A percentile compares a stretch with the other conserved stretches of the same genome.
Evolutionary conservation across 805 yeast species (phyloP).

Genomic region (Barnettozyma pratensis): DNA sequence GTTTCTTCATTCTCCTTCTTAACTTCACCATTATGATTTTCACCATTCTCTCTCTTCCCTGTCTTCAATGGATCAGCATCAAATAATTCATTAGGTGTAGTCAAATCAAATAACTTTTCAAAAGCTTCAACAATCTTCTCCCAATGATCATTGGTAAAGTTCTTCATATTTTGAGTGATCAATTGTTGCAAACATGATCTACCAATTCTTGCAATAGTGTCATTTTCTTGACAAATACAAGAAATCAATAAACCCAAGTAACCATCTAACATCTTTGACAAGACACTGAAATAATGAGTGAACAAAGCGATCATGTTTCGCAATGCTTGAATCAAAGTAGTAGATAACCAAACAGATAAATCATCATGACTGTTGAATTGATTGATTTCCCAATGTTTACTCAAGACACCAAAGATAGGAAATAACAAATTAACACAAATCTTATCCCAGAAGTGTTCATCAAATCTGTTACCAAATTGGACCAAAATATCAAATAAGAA

Average conservation of each 20-base stretch:
- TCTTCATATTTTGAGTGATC: conserved; percentile 65
- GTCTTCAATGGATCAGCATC: conserved; percentile 38
- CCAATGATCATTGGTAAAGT: conserved; percentile 74
- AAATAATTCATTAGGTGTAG: conserved; percentile 84
- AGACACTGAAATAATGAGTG: conserved; percentile 72
- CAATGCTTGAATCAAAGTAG: conserved; percentile 93
- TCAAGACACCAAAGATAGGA: conserved; percentile 83
- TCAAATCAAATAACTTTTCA: conserved; percentile 63
- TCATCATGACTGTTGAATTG: conserved; percentile 73
- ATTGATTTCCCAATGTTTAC: conserved; percentile 67
- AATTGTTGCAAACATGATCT: conserved; percentile 80
- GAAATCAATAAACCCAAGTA: conserved; percentile 73
- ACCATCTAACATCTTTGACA: conserved; percentile 71
- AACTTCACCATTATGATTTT: conserved; percentile 15
- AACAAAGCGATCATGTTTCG: conserved; percentile 82
- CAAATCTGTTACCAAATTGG: conserved; percentile 74
- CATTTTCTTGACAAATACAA: conserved; percentile 95
- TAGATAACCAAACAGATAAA: conserved; percentile 91
- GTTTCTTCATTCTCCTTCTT: conserved; percentile 10
- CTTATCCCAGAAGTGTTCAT: conserved; percentile 73
- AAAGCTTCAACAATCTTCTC: conserved; percentile 58
- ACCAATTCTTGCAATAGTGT: conserved; percentile 93
- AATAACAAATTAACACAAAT: conserved; percentile 74
- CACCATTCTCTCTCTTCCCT: conserved; percentile 8
- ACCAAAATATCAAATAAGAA: conserved; percentile 77